Evolutionary conservation across 345 rosid species (phyloP).

Genomic region (Lumnitzera racemosa): DNA sequence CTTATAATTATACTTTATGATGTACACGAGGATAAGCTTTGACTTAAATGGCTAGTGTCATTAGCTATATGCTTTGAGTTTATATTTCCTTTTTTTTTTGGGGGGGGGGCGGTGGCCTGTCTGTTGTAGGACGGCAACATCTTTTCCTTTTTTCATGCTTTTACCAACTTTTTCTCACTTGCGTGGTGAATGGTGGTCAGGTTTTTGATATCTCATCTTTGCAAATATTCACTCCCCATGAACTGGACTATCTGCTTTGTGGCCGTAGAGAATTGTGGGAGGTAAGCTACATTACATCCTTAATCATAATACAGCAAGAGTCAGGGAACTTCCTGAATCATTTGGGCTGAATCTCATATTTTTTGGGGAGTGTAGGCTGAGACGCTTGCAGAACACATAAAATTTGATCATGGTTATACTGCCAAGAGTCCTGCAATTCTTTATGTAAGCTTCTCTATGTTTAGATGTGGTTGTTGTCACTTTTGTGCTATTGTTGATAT

Average conservation of each 20-base stretch:
- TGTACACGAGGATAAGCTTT: too few relatives aligned
- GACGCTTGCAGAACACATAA: conserved; percentile 84
- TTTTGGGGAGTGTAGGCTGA: conserved; percentile 44
- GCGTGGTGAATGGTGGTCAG: conserved; percentile 27
- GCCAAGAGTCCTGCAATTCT: conserved; percentile 92
- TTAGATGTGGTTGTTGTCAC: background rate
- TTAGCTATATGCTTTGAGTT: too few relatives aligned
- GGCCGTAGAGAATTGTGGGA: conserved; percentile 99
- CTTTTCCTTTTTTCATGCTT: too few relatives aligned
- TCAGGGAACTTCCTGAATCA: too few relatives aligned
- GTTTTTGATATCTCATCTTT: conserved; percentile 87
- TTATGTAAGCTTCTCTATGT: conserved; percentile 39
- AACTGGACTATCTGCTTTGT: conserved; percentile 89
- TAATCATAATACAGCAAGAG: too few relatives aligned
- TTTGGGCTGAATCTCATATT: too few relatives aligned
- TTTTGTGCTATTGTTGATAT: background rate
- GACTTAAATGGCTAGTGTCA: too few relatives aligned
- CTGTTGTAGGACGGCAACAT: too few relatives aligned
- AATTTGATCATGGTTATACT: conserved; percentile 96
- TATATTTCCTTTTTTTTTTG: too few relatives aligned
- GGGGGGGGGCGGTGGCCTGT: too few relatives aligned
- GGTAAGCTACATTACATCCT: conserved; percentile 28
- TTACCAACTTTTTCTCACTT: background rate
- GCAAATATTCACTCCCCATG: conserved; percentile 87
- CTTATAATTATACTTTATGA: too few relatives aligned